Evolutionary conservation across 306 rosid genomes (phyloP).

Genomic region (Castanopsis chinensis): DNA sequence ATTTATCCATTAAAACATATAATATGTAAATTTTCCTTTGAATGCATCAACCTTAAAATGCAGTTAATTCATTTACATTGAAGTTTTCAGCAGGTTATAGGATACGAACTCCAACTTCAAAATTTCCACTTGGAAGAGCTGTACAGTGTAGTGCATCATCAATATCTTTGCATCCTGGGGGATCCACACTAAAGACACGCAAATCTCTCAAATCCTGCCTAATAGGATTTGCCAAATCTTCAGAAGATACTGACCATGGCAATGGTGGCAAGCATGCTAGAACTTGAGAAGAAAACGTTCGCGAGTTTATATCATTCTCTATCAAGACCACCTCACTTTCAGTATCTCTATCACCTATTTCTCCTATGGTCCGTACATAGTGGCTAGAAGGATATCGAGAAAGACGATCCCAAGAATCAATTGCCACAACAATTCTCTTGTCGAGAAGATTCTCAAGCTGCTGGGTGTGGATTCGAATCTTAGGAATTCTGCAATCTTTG

Average conservation of each 20-base stretch:
- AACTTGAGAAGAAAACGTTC: constrained; percentile 93
- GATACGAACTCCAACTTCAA: constrained; percentile 99
- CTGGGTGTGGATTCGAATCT: constrained; percentile 91
- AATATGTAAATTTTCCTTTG: not conserved
- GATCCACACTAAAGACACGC: constrained; percentile 88
- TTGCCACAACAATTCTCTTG: constrained; percentile 86
- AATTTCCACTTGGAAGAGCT: constrained; percentile 93
- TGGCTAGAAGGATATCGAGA: constrained; percentile 98
- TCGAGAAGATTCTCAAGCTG: constrained; percentile 91
- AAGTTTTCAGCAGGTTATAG: constrained; percentile 27
- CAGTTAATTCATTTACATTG: not conserved
- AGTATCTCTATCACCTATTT: constrained; percentile 90
- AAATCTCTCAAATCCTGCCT: constrained; percentile 81
- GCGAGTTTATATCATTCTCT: constrained; percentile 91
- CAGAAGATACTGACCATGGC: constrained; percentile 90
- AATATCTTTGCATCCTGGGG: constrained; percentile 98
- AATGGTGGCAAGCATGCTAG: constrained; percentile 93
- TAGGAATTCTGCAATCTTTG: constrained; percentile 92
- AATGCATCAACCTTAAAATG: not conserved
- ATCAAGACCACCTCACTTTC: constrained; percentile 99
- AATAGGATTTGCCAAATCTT: constrained; percentile 68
- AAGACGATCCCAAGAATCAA: constrained; percentile 94
- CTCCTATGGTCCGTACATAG: constrained; percentile 88
- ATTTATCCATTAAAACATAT: not conserved
- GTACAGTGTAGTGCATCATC: constrained; percentile 96